Evolutionary conservation across 2,329 filamentous ascomycete species (phyloP).

Genomic region (Fusarium fujikuroi): DNA sequence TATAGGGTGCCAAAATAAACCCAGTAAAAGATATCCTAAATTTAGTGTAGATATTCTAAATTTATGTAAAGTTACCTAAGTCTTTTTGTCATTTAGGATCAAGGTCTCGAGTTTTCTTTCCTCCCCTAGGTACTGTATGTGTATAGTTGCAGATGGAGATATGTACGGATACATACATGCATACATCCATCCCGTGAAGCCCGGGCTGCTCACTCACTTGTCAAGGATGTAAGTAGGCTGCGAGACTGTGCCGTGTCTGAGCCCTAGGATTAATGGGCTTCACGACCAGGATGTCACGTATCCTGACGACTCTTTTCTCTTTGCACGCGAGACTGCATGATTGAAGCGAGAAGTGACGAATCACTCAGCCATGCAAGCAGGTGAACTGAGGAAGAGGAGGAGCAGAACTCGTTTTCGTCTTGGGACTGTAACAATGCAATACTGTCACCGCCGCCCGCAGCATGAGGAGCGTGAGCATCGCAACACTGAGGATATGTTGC

Average conservation of each 20-base stretch:
- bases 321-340: conserved; percentile 22
- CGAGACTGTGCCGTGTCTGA: conserved; percentile 29
- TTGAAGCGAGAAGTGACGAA: conserved; percentile 31
- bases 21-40: too few species aligned
- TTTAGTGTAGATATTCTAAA: too few species aligned
- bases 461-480: background rate
- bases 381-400: background rate
- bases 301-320: conserved; percentile 20
- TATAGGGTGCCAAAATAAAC: too few species aligned
- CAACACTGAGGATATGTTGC: background rate
- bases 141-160: conserved; percentile 12
- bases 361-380: conserved; percentile 20
- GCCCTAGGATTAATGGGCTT: conserved; percentile 16
- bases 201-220: background rate
- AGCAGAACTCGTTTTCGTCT: conserved; percentile 12
- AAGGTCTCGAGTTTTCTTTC: too few species aligned
- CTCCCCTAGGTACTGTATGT: background rate
- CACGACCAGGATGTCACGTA: conserved; percentile 22
- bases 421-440: background rate
- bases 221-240: conserved; percentile 18
- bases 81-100: too few species aligned
- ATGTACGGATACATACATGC: background rate
- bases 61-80: too few species aligned
- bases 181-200: conserved; percentile 1
- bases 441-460: conserved; percentile 19